Base-by-base conservation (phyloP, 345 rosid genomes). In the Boechera stricta region DNA sequence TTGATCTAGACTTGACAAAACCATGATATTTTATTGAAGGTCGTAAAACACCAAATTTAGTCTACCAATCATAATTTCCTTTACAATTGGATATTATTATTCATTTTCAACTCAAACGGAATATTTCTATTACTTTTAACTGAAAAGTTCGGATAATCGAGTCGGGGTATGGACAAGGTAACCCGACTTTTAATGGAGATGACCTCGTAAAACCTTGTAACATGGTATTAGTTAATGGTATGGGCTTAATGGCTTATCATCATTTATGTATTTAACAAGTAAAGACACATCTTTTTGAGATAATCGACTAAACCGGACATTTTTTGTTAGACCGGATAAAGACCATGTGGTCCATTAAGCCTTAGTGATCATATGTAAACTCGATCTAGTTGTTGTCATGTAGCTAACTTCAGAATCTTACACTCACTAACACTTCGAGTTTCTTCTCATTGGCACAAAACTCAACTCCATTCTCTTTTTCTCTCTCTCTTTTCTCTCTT, bases 401-500 rank as follows among this genome's bases (percentile, higher is more conserved):
- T 79, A 60, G 74, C 70, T 73, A 35, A 67, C 67, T 60, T 67
- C 70, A 79, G 78, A 72, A 79, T 79, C 82, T 73, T 52, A 54
- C 82, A 73, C 59, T 67, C 74, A 78, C 66, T 52, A 51, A 52
- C 82, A 73, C 78, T 61, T 54, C 9, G 36, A 73, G 71, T 66
- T 73, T 52, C 52, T 53, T 73, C 66, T 68, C 78, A 72, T 67
- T 78, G 77, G 56, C 72, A 72, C 69, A 71, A 33, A 65, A 72
- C 81, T 71, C 48, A 57, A 58, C 73, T 72, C 33, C 13, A 57
- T 57, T 48, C 36, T 42, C 51, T 48, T 7, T 62, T 38, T 51
- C 54, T 64, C 56, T 52, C 77, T 74, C 39, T 32, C 35, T 57
- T 35, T 13, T 62, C 72, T 64, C 2, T 56, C 36, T 59, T 2